Base-by-base conservation (phyloP, 2,329 filamentous ascomycete genomes). In the Parastagonospora avenae region DNA sequence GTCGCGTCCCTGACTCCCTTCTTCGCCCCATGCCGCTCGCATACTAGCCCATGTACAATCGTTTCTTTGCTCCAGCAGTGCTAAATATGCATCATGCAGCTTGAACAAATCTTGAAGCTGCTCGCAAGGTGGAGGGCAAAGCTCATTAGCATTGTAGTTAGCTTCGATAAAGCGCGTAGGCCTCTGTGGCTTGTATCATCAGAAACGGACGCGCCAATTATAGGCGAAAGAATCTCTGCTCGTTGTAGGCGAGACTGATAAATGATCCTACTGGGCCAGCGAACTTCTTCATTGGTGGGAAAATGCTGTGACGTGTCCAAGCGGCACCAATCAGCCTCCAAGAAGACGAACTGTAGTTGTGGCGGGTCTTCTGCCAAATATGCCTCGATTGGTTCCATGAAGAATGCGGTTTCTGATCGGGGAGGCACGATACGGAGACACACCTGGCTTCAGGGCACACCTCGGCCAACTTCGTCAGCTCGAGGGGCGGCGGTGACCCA, bases 181-280 rank as follows among this genome's bases (percentile, higher is more conserved):
- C 41, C 27, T 45, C 50, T 27, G 37, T 48, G 11, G 46, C 50
- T 10, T 49, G 41, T 7, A 48, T 46, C 9, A 10, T 8, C 7
- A 36, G 42, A 32, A 46, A 8, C 9, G 11, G 36, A 14, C 29
- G 35, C 15, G 45, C 50, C 30, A 9, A 5, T 7, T 38, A 2
- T 15, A 37, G 15, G 7, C 38, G 12, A 33, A 2, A 9, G 40
- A 42, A 9, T 8, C 39, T 15, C 2, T n/a, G 4, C 7, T 27
- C 11, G 5, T 48, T 16, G 41, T 48, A 42, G 12, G 24, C 16
- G 37, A 28, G 16, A 29, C 41, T 36, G 4, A 16, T 8, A 37
- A 31, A 53, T 30, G 36, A 36, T 29, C 50, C 50, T 2, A 53
- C 50, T 15, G 40, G 50, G 32, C 50, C 50, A 29, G 12, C 29